Base-by-base conservation (phyloP, 306 rosid species). In the Myrica gale region DNA sequence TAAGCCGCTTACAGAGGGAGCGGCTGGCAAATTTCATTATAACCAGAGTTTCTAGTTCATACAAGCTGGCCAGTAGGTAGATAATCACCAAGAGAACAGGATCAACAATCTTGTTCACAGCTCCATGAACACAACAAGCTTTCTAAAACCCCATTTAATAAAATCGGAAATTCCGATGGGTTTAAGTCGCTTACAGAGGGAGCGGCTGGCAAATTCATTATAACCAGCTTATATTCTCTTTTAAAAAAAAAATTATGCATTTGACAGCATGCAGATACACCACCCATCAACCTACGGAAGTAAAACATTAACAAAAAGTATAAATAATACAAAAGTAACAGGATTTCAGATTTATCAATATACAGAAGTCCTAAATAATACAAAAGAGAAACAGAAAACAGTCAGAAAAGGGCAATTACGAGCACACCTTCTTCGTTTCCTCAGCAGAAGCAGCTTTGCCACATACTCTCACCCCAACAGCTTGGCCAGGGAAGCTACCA, bases 401-500 rank as follows among this genome's bases (percentile, higher is more conserved):
- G 1, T 11, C 20, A 2, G 7, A 41, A 48, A 9, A 48, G 2
- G 46, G 19, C 51, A 55, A 79, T 44, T 5, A 2, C 61, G 47
- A 7, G 17, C 78, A 63, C 71, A 88, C 88, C 78, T 71, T 70
- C 74, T 85, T 80, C 55, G 77, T 58, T 56, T 53, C 66, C 74
- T 71, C 55, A 0, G 78, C 85, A 65, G 96, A 84, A 79, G 89
- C 85, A 76, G 83, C 89, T 32, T 78, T 74, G 63, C 86, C 84
- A 32, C 89, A 44, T 39, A 88, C 76, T 74, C 77, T 78, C 6
- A 93, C 95, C 3, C 98, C 98, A 69, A 75, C 86, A 77, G 91
- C 90, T 16, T 79, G 85, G 6, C 98, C 98, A 45, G 96, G 96
- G 82, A 93, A 93, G 80, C 89, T 92, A 80, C 2, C 1, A 72